Evolutionary conservation across 768 basidiomycete genomes (phyloP).

Genomic region (Boletus vermiculosoides): DNA sequence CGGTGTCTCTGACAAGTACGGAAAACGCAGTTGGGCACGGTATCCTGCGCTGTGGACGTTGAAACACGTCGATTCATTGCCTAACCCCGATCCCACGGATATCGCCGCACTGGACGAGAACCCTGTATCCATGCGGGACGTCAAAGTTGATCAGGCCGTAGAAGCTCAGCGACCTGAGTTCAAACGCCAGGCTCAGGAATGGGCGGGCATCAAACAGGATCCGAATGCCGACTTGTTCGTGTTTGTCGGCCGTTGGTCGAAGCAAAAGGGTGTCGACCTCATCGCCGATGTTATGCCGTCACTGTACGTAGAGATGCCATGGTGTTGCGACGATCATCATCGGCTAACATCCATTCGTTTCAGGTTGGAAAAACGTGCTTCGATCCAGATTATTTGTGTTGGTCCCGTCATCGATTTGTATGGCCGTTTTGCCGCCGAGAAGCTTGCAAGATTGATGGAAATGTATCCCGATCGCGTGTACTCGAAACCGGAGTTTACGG

Average conservation of each 20-base stretch:
- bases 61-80: conserved; percentile 91
- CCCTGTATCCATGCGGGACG: conserved; percentile 65
- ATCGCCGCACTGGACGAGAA: conserved; percentile 88
- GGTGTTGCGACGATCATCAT: not conserved
- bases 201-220: conserved; percentile 92
- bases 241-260: conserved; percentile 97
- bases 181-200: conserved; percentile 92
- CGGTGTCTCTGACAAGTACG: conserved; percentile 97
- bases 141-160: conserved; percentile 74
- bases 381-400: conserved; percentile 84
- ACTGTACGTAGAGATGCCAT: conserved; percentile 50
- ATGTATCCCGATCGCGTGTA: conserved; percentile 90
- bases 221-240: conserved; percentile 89
- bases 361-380: conserved; percentile 82
- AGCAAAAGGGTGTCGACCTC: conserved; percentile 96
- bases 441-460: conserved; percentile 90
- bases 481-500: conserved; percentile 97
- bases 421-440: conserved; percentile 93
- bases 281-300: conserved; percentile 95
- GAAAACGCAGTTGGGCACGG: conserved; percentile 94
- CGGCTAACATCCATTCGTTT: not conserved
- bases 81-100: conserved; percentile 93
- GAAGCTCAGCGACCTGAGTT: conserved; percentile 89
- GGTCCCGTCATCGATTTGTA: conserved; percentile 96
- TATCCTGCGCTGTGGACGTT: conserved; percentile 96